These are phyloP conservation scores for Amanita muscaria DNA, from an alignment of 768 basidiomycete species.

Conservation along the genomic window DNA sequence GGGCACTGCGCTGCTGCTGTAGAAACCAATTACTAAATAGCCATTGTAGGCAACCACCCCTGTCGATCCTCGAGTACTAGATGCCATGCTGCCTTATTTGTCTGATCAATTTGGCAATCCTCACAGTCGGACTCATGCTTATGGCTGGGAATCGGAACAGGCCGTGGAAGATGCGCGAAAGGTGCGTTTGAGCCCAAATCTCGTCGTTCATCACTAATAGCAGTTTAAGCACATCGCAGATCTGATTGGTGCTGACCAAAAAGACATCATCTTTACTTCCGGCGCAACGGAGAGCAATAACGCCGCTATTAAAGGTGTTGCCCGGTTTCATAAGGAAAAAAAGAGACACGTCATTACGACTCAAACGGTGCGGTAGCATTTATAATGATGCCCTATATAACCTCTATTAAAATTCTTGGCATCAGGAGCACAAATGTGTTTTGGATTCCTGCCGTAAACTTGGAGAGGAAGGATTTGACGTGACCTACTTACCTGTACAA, in stretches of 20 bases:
- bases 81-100: constrained; percentile 92
- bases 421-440: constrained; percentile 98
- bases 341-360: constrained; percentile 91
- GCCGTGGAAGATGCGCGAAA: constrained; percentile 90
- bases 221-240: constrained; percentile 70
- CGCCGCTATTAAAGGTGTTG: constrained; percentile 94
- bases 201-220: constrained; percentile 3
- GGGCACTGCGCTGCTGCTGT: constrained; percentile 13
- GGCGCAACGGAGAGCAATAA: constrained; percentile 98
- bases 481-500: constrained; percentile 95
- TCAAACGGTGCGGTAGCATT: constrained; percentile 63
- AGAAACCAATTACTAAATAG: constrained; percentile 8
- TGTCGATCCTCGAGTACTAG: constrained; percentile 92
- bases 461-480: constrained; percentile 92
- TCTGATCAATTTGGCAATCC: constrained; percentile 98
- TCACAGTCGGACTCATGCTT: constrained; percentile 96
- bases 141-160: constrained; percentile 97
- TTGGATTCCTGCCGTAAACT: constrained; percentile 95
- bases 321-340: constrained; percentile 89
- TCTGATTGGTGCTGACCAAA: constrained; percentile 87
- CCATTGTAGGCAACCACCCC: constrained; percentile 83
- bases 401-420: not conserved
- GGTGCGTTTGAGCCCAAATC: constrained; percentile 28
- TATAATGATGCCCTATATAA: not conserved
- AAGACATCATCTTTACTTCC: constrained; percentile 96